Evolutionary conservation across 2,329 filamentous ascomycete genomes (phyloP).

Genomic region (Eutypella sp.): DNA sequence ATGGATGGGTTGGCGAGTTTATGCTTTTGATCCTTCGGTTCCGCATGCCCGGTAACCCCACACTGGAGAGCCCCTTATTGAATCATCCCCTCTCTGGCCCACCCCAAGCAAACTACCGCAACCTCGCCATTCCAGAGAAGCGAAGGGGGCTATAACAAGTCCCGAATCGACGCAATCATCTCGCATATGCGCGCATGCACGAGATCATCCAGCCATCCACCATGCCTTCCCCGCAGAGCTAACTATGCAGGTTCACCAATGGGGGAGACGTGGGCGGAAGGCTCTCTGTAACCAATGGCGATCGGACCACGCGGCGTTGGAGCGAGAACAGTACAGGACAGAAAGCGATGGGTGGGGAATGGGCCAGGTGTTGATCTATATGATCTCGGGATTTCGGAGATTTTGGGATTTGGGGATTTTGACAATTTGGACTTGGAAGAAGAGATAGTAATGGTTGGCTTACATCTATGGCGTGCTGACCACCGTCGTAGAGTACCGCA

Average conservation of each 20-base stretch:
- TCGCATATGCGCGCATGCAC: neutral
- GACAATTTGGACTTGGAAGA: no score
- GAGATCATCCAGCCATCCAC: neutral
- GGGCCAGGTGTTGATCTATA: neutral
- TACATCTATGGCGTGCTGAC: slow-evolving; percentile 82
- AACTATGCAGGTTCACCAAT: neutral
- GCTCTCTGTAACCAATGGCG: neutral
- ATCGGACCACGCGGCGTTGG: neutral
- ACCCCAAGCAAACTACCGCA: neutral
- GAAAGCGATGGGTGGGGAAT: neutral
- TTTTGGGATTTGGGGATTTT: slow-evolving; percentile 2
- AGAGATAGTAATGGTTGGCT: slow-evolving; percentile 27
- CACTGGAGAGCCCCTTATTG: neutral
- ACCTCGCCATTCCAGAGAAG: neutral
- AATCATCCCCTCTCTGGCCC: neutral
- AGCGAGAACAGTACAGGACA: neutral
- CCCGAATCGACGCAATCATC: neutral
- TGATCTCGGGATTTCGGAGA: neutral
- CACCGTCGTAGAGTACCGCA: slow-evolving; percentile 88
- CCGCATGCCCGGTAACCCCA: slow-evolving; percentile 1
- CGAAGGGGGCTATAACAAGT: neutral
- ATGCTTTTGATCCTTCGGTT: no score
- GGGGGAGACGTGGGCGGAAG: neutral
- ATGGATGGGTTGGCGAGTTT: no score
- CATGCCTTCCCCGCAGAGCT: neutral